Evolutionary conservation across 805 yeast species (phyloP).

Genomic region (Candida hispaniensis): DNA sequence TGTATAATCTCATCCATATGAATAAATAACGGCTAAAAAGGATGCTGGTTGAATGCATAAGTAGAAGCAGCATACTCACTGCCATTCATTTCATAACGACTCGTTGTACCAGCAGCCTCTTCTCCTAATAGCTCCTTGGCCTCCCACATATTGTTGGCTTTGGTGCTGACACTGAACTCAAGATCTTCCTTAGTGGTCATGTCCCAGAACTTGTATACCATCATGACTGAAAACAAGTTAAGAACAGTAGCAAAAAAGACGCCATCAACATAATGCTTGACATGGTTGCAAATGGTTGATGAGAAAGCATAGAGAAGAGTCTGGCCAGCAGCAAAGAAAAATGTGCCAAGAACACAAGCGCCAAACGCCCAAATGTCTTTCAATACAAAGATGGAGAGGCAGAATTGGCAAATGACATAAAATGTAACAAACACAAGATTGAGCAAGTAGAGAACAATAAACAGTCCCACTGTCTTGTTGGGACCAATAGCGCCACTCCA

Average conservation of each 20-base stretch:
- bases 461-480: conserved; percentile 56
- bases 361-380: conserved; percentile 85
- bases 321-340: conserved; percentile 77
- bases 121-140: conserved; percentile 28
- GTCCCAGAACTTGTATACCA: conserved; percentile 95
- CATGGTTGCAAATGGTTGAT: conserved; percentile 49
- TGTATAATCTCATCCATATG: not conserved
- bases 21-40: conserved; percentile 5
- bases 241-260: conserved; percentile 73
- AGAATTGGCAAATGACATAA: conserved; percentile 57
- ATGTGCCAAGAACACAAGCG: conserved; percentile 56
- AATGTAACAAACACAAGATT: conserved; percentile 55
- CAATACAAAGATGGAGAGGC: conserved; percentile 56
- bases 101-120: conserved; percentile 17
- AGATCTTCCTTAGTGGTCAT: conserved; percentile 90
- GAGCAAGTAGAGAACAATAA: conserved; percentile 56
- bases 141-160: conserved; percentile 36
- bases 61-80: conserved; percentile 31
- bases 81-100: conserved; percentile 21
- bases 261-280: conserved; percentile 85
- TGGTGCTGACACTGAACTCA: conserved; percentile 68
- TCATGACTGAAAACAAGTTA: conserved; percentile 76
- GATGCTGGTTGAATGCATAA: conserved; percentile 23
- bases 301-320: conserved; percentile 63
- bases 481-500: conserved; percentile 43